Evolutionary conservation across 768 basidiomycete genomes (phyloP), one percentile per base, ranked within the genome.

Genomic region (Amanita subjunquillea): DNA sequence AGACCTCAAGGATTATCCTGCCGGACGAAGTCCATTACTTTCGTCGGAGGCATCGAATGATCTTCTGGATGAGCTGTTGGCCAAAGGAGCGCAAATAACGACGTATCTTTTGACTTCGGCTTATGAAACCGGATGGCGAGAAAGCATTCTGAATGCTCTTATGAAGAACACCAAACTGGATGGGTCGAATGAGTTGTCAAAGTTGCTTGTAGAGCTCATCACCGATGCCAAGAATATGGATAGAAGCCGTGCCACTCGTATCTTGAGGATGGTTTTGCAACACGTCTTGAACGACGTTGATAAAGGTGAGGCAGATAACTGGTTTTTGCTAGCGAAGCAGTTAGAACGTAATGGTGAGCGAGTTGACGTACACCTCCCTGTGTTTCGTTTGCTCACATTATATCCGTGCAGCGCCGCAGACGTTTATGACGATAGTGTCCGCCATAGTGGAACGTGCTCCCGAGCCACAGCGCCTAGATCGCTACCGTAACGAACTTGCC

Each of bases 401-500:
- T 6, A 44, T 29, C 25, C 20, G 27, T 41, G 10, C 2, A 94
- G 93, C 85, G 2, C 84, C 87, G 0, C 74, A 82, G 59, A 77
- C 85, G 0, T 74, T 84, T 0, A 73, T 90, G 58, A 77, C 82
- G 1, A 77, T 96, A 51, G 64, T 86, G 6, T 67, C 74, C 7
- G 77, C 83, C 3, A 67, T 92, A 39, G 75, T 82, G 8, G 67
- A 72, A 20, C 75, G 76, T 22, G 81, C 83, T 0, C 73, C 81
- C 1, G 91, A 93, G 57, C 80, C 82, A 6, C 77, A 76, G 0
- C 78, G 79, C 17, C 73, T 95, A 22, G 85, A 88, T 58, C 76
- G 90, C 17, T 87, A 86, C 61, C 79, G 93, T 17, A 96, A 94
- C 63, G 92, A 96, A 65, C 74, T 94, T 8, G 94, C 95, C 0